A percentile compares a stretch with the other conserved stretches of the same genome.
phyloP scores from a whole-genome alignment of 805 yeast genomes.

The Schwanniomyces polymorphus region DNA sequence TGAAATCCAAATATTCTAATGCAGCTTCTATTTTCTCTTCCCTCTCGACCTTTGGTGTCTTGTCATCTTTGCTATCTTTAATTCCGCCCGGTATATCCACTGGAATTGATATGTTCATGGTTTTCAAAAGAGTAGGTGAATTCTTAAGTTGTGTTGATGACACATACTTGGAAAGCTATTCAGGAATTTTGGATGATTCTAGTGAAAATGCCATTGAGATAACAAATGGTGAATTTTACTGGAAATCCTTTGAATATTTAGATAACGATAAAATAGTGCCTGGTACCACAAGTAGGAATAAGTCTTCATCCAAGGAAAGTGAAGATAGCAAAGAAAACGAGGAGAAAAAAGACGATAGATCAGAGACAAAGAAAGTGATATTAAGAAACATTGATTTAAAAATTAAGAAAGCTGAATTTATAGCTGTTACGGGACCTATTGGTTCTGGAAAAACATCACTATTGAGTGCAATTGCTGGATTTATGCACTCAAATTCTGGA shows the following conservation, averaged over 20 bases:
- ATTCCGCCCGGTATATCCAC: constrained; percentile 66
- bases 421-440: constrained; percentile 79
- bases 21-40: constrained; percentile 69
- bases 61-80: constrained; percentile 60
- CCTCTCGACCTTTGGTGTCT: constrained; percentile 58
- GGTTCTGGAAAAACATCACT: constrained; percentile 83
- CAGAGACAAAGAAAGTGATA: constrained; percentile 22
- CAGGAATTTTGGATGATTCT: neutral
- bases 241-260: constrained; percentile 41
- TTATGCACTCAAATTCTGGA: constrained; percentile 61
- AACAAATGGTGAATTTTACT: constrained; percentile 56
- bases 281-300: constrained; percentile 8
- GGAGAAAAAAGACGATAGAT: constrained; percentile 3
- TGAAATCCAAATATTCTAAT: constrained; percentile 21
- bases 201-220: constrained; percentile 44
- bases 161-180: neutral
- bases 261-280: constrained; percentile 11
- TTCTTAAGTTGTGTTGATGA: constrained; percentile 26
- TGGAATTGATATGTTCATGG: constrained; percentile 61
- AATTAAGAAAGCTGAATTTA: constrained; percentile 63
- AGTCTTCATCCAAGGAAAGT: constrained; percentile 18
- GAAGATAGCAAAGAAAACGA: constrained; percentile 1
- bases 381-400: constrained; percentile 50
- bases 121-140: constrained; percentile 54
- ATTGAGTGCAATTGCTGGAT: constrained; percentile 68